phyloP scores from a whole-genome alignment of 495 filamentous ascomycete species.

The Podospora australis region DNA sequence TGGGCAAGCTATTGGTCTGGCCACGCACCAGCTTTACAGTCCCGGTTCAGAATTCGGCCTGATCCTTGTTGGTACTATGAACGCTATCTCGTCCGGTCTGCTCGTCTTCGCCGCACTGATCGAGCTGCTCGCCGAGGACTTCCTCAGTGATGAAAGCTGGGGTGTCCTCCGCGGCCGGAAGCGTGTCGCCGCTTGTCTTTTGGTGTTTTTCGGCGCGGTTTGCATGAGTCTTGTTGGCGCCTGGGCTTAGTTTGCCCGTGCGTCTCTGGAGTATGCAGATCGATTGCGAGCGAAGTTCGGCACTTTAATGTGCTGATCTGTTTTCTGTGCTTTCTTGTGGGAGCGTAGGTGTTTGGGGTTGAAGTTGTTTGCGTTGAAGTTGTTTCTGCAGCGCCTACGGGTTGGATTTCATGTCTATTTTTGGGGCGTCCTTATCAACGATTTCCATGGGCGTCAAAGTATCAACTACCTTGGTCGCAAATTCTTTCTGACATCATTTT shows the following conservation, averaged over 20 bases:
- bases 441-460: no score
- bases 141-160: conserved; percentile 85
- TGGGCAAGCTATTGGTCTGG: conserved; percentile 81
- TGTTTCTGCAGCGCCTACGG: no score
- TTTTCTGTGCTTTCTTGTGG: no score
- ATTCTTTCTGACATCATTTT: no score
- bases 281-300: no score
- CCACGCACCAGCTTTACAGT: conserved; percentile 78
- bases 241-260: conserved; percentile 57
- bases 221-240: conserved; percentile 89
- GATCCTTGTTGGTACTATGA: conserved; percentile 86
- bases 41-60: conserved; percentile 72
- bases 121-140: conserved; percentile 86
- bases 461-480: no score
- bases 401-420: no score
- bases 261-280: no score
- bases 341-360: no score
- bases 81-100: conserved; percentile 77
- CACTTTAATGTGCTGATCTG: no score
- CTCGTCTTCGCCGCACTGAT: conserved; percentile 85
- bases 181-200: conserved; percentile 64
- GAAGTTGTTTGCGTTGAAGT: no score
- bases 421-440: no score
- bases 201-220: conserved; percentile 68
- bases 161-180: conserved; percentile 58